Conservation (phyloP, 192 early-diverging fungal species). For the Backusella psychrophila region DNA sequence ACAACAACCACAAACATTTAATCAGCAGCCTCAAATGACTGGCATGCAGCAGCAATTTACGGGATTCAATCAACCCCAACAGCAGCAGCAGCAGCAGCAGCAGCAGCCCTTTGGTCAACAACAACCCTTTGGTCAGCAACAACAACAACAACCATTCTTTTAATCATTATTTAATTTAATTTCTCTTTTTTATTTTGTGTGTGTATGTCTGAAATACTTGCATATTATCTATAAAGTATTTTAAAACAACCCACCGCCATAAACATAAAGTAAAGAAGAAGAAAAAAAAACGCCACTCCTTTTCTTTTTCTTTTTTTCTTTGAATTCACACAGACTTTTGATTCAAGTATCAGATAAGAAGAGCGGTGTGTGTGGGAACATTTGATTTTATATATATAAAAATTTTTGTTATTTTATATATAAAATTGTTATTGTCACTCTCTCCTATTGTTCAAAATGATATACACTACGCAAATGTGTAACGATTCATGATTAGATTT, state of each 20-base stretch:
- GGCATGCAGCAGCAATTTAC: slow-evolving; percentile 16
- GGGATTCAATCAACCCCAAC: not conserved
- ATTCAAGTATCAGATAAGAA: not conserved
- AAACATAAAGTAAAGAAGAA: not conserved
- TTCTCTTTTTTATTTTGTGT: not conserved
- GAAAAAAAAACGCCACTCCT: not conserved
- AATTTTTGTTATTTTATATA: not conserved
- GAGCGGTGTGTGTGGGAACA: not conserved
- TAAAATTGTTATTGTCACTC: slow-evolving; percentile 3
- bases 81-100: not conserved
- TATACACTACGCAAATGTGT: not conserved
- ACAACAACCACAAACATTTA: slow-evolving; percentile 17
- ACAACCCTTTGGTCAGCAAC: slow-evolving; percentile 16
- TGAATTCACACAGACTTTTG: not conserved
- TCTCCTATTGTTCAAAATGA: not conserved
- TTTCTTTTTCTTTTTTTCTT: not conserved
- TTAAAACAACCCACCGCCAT: not conserved
- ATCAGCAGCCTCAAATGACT: slow-evolving; percentile 22
- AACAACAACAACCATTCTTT: slow-evolving; percentile 4
- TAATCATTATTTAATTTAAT: not conserved
- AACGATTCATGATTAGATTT: not conserved
- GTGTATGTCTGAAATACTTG: not conserved
- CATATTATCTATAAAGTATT: not conserved
- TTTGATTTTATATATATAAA: not conserved
- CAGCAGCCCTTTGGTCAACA: not conserved